Percentiles rank a stretch among this genome's conserved stretches.
Evolutionary conservation across 192 early-diverging fungal species (phyloP).

Genomic region (Coemansia javaensis): DNA sequence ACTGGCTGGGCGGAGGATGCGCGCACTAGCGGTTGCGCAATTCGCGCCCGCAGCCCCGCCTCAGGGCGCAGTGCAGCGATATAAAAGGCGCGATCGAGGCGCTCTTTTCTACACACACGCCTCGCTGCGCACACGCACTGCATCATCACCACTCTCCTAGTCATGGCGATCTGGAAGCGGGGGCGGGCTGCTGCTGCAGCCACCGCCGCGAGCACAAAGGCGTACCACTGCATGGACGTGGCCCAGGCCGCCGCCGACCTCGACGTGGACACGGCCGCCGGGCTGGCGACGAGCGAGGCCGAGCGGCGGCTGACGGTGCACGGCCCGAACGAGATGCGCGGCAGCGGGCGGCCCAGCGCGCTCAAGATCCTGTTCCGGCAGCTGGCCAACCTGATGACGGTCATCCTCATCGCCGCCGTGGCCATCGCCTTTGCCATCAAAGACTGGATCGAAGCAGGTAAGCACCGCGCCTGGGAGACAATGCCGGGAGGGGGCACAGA

Average conservation of each 20-base stretch:
- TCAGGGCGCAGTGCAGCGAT: too few relatives aligned
- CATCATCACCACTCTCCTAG: too few relatives aligned
- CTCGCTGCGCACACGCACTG: too few relatives aligned
- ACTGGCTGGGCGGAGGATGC: too few relatives aligned
- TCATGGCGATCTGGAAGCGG: too few relatives aligned
- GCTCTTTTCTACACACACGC: too few relatives aligned
- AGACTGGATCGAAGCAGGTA: constrained; percentile 59
- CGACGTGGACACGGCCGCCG: constrained; percentile 23
- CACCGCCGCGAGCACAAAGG: constrained; percentile 14
- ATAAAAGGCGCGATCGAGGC: too few relatives aligned
- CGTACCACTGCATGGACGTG: constrained; percentile 42
- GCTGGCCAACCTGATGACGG: constrained; percentile 61
- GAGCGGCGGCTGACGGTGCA: constrained; percentile 36
- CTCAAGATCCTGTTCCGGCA: constrained; percentile 61
- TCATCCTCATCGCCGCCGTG: constrained; percentile 63
- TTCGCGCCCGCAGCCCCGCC: too few relatives aligned
- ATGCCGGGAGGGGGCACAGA: too few relatives aligned
- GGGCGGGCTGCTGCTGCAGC: too few relatives aligned
- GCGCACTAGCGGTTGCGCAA: too few relatives aligned
- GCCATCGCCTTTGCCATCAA: constrained; percentile 61
- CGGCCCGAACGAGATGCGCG: constrained; percentile 63
- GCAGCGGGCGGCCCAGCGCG: constrained; percentile 61
- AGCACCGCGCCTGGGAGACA: too few relatives aligned
- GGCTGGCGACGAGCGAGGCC: constrained; percentile 50
- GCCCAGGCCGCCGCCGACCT: constrained; percentile 21